phyloP scores from a whole-genome alignment of 2,329 filamentous ascomycete species.

The Neoscytalidium dimidiatum region DNA sequence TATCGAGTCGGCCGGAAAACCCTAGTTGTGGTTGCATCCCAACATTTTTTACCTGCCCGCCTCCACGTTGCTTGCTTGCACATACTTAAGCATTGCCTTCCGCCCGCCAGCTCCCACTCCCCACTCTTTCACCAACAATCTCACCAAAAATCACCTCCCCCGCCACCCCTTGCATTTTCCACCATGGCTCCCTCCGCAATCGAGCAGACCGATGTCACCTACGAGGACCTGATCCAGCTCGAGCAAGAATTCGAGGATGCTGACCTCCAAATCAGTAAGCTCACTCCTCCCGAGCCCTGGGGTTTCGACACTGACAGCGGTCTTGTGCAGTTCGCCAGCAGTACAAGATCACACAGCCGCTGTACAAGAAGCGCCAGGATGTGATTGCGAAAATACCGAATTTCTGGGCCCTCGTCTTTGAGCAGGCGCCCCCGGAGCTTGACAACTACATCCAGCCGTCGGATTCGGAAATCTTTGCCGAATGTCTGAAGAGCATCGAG shows the following conservation, averaged over 20 bases:
- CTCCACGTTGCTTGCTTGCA: not conserved
- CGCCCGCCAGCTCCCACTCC: not conserved
- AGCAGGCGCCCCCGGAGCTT: conserved; percentile 81
- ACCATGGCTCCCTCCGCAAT: conserved; percentile 14
- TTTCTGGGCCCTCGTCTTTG: conserved; percentile 95
- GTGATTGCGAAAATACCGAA: conserved; percentile 73
- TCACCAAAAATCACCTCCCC: not conserved
- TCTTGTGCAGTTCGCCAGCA: conserved; percentile 68
- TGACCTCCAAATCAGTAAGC: conserved; percentile 80
- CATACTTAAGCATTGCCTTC: conserved; percentile 7
- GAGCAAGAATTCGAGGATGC: conserved; percentile 83
- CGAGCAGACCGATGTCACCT: conserved; percentile 50
- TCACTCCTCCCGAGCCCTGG: not conserved
- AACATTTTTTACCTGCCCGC: conserved; percentile 20
- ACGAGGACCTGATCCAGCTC: conserved; percentile 76
- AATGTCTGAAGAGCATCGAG: conserved; percentile 66
- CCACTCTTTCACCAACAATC: not conserved
- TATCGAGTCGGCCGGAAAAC: conserved; percentile 14
- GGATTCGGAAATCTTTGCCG: conserved; percentile 73
- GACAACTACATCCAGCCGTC: conserved; percentile 84
- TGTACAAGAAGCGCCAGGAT: conserved; percentile 75
- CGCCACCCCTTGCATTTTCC: not conserved
- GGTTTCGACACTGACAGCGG: not conserved
- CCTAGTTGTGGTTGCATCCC: conserved; percentile 19
- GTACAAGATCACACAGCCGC: conserved; percentile 64